Percentiles rank a stretch among this genome's conserved stretches.
Evolutionary conservation across 768 basidiomycete genomes (phyloP).

Genomic region (Trametes gibbosa): DNA sequence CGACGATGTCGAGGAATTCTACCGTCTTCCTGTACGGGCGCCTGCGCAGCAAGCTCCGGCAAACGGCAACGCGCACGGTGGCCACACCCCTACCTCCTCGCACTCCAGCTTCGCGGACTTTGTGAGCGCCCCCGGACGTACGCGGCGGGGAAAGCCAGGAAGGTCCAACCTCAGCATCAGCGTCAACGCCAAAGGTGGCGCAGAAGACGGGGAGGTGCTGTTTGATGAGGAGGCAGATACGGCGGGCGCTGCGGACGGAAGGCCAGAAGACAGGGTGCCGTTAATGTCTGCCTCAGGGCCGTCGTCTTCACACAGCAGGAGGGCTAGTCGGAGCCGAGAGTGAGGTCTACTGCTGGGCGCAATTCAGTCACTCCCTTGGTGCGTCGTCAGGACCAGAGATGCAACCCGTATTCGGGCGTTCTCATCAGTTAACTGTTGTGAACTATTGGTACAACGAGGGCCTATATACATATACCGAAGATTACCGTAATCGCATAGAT

Average conservation of each 20-base stretch:
- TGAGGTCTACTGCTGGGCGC: neutral
- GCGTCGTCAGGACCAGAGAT: too few species aligned
- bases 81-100: constrained; percentile 30
- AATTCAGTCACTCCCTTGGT: too few species aligned
- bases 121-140: constrained; percentile 48
- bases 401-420: too few species aligned
- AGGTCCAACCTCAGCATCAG: constrained; percentile 21
- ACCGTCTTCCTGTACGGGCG: constrained; percentile 56
- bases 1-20: constrained; percentile 65
- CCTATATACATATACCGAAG: neutral
- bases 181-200: constrained; percentile 18
- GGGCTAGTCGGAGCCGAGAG: constrained; percentile 17
- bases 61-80: constrained; percentile 8
- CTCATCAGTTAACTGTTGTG: too few species aligned
- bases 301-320: constrained; percentile 15
- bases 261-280: constrained; percentile 27
- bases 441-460: neutral
- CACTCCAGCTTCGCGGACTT: constrained; percentile 63
- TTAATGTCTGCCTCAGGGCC: constrained; percentile 20
- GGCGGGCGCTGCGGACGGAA: constrained; percentile 24
- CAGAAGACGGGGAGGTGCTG: constrained; percentile 40
- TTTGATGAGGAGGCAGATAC: constrained; percentile 62
- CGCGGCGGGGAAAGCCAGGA: constrained; percentile 24
- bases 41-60: constrained; percentile 6
- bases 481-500: neutral